phyloP scores from a whole-genome alignment of 257 asterid species.

The Perilla frutescens region DNA sequence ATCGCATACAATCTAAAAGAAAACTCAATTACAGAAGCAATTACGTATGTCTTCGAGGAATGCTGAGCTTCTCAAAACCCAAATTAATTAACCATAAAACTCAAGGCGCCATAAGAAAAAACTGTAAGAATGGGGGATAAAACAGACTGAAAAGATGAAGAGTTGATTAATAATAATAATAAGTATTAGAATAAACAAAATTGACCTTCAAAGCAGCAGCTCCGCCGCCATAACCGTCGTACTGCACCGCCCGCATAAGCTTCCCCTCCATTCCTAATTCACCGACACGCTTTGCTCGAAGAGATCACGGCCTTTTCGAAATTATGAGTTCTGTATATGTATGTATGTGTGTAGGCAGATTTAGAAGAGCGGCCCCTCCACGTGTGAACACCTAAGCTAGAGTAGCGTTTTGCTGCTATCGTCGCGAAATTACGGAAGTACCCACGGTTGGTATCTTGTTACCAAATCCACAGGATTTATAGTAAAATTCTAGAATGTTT shows the following conservation, averaged over 20 bases:
- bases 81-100: background rate
- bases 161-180: background rate
- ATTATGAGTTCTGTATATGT: too few relatives aligned
- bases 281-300: slow-evolving; percentile 11
- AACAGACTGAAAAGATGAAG: background rate
- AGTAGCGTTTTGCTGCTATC: too few relatives aligned
- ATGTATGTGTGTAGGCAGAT: too few relatives aligned
- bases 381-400: too few relatives aligned
- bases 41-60: background rate
- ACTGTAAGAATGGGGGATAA: background rate
- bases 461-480: too few relatives aligned
- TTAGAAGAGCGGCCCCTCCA: too few relatives aligned
- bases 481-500: too few relatives aligned
- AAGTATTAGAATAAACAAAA: background rate
- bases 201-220: slow-evolving; percentile 77
- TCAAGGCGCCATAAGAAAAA: background rate
- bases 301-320: too few relatives aligned
- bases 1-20: background rate
- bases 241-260: slow-evolving; percentile 80
- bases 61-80: slow-evolving; percentile 9
- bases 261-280: slow-evolving; percentile 56
- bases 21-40: too few relatives aligned
- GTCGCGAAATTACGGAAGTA: too few relatives aligned
- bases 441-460: too few relatives aligned
- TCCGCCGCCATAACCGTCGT: slow-evolving; percentile 78